Conservation (phyloP, 1,284 basidiomycete genomes). For the Calocybe gambosa region DNA sequence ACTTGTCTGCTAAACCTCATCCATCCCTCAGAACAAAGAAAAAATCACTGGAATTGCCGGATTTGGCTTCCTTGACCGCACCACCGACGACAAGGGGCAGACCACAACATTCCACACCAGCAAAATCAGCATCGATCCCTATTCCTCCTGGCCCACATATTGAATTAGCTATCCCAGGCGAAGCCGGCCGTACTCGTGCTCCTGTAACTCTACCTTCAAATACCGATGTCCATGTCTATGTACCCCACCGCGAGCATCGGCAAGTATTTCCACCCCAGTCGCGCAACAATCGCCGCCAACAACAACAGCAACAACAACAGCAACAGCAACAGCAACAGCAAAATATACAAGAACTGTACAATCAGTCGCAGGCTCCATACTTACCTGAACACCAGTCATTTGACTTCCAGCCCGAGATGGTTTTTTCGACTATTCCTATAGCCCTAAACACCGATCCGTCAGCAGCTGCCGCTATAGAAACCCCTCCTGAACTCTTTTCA, state of each 20-base stretch:
- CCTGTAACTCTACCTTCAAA: slow-evolving; percentile 18
- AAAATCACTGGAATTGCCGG: slow-evolving; percentile 70
- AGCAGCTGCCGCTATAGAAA: slow-evolving; percentile 19
- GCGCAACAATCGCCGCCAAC: slow-evolving; percentile 3
- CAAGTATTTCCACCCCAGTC: slow-evolving; percentile 15
- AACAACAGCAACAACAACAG: slow-evolving; percentile 18
- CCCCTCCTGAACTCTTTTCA: slow-evolving; percentile 35
- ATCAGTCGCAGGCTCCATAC: slow-evolving; percentile 19
- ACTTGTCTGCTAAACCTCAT: slow-evolving; percentile 11
- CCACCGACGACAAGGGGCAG: slow-evolving; percentile 35
- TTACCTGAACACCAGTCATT: slow-evolving; percentile 14
- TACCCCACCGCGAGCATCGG: slow-evolving; percentile 18
- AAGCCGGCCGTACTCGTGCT: slow-evolving; percentile 13
- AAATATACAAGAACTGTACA: slow-evolving; percentile 30
- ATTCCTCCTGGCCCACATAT: slow-evolving; percentile 30
- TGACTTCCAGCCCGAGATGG: slow-evolving; percentile 47
- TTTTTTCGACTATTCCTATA: slow-evolving; percentile 58
- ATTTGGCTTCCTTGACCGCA: slow-evolving; percentile 60
- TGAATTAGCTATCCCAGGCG: slow-evolving; percentile 16
- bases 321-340: too few species aligned
- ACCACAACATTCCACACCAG: slow-evolving; percentile 28
- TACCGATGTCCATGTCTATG: slow-evolving; percentile 24
- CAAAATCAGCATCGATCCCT: slow-evolving; percentile 41
- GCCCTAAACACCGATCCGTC: slow-evolving; percentile 33
- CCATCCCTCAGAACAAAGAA: slow-evolving; percentile 59